Conservation (phyloP, 257 asterid genomes). For the Forsythia viridissima region DNA sequence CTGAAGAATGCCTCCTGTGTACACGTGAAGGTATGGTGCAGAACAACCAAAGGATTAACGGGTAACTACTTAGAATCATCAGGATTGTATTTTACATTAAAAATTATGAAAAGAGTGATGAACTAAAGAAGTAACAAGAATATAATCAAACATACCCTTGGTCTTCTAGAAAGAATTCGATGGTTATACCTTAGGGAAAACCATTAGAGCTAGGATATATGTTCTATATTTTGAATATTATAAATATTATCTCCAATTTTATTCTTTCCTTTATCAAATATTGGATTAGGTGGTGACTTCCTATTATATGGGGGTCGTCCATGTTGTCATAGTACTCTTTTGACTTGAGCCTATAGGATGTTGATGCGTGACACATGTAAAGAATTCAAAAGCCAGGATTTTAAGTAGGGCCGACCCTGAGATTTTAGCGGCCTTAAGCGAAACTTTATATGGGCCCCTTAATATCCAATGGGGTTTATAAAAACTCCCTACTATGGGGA, state of each 20-base stretch:
- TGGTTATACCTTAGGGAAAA: no score
- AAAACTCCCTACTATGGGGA: no score
- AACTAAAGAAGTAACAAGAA: not conserved
- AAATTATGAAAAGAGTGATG: no score
- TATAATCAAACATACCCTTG: not conserved
- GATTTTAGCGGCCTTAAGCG: no score
- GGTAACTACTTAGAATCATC: not conserved
- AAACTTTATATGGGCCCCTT: no score
- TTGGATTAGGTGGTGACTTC: not conserved
- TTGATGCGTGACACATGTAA: not conserved
- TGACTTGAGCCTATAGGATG: not conserved
- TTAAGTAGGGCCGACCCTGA: not conserved
- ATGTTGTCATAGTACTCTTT: no score
- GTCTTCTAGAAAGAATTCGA: not conserved
- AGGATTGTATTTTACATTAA: not conserved
- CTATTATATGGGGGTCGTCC: no score
- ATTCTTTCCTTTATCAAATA: no score
- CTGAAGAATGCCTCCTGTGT: not conserved
- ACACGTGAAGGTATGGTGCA: not conserved
- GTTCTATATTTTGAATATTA: no score
- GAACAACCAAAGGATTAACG: not conserved
- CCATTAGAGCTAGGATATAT: no score
- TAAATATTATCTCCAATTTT: no score
- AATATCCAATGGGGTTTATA: no score
- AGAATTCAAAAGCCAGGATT: not conserved